These are phyloP conservation scores for Curvularia verruculosa DNA, from an alignment of 2,329 filamentous ascomycete species.

Conservation along the genomic window DNA sequence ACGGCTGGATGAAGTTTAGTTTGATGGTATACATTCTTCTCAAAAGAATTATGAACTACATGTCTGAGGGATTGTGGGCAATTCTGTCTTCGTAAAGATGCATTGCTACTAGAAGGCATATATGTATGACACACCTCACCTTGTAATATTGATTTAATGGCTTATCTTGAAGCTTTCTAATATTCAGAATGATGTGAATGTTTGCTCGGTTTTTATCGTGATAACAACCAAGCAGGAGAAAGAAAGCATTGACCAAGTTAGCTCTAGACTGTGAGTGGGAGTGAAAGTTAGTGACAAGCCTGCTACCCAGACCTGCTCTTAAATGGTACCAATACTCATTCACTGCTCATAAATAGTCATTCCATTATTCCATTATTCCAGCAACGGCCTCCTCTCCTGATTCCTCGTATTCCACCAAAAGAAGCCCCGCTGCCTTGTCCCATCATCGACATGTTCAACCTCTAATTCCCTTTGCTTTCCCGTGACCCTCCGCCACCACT, in stretches of 20 bases:
- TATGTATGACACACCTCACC: background rate
- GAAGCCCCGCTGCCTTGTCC: conserved; percentile 31
- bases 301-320: too few relatives aligned
- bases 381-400: conserved; percentile 31
- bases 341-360: background rate
- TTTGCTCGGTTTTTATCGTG: background rate
- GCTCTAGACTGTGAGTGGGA: too few relatives aligned
- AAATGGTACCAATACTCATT: too few relatives aligned
- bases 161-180: background rate
- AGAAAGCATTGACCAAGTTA: too few relatives aligned
- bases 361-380: conserved; percentile 13
- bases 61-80: background rate
- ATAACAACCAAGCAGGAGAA: background rate
- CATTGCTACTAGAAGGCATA: background rate
- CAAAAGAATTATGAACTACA: background rate
- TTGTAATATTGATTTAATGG: background rate
- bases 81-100: background rate
- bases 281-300: too few relatives aligned
- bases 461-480: conserved; percentile 34
- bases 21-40: background rate
- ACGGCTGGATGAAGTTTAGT: background rate
- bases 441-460: conserved; percentile 34
- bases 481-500: conserved; percentile 36
- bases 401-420: conserved; percentile 27
- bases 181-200: background rate